phyloP scores from a whole-genome alignment of 805 yeast genomes.

The Wickerhamomyces alni region DNA sequence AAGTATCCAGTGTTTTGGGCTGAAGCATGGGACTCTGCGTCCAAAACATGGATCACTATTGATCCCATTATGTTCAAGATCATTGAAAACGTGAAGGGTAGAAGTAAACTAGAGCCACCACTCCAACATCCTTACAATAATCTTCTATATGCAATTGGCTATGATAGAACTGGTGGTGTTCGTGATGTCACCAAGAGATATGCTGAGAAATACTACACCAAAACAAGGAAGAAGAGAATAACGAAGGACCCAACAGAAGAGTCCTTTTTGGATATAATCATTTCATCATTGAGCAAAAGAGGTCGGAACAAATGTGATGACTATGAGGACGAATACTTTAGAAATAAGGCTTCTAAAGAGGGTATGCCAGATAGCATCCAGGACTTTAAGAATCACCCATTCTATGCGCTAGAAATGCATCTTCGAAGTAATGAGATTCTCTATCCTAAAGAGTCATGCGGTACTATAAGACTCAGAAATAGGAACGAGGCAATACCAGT shows the following conservation, averaged over 20 bases:
- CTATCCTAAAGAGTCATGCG: conserved; percentile 65
- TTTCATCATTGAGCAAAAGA: conserved; percentile 18
- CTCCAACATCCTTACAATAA: conserved; percentile 48
- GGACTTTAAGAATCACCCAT: conserved; percentile 84
- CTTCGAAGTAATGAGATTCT: conserved; percentile 67
- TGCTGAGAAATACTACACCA: conserved; percentile 62
- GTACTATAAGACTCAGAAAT: conserved; percentile 52
- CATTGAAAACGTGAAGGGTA: conserved; percentile 55
- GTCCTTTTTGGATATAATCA: conserved; percentile 52
- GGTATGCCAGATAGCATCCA: conserved; percentile 83
- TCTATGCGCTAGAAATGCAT: conserved; percentile 75
- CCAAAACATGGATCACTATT: conserved; percentile 73
- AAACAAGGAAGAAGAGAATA: conserved; percentile 67
- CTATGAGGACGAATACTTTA: conserved; percentile 56
- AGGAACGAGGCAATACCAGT: conserved; percentile 48
- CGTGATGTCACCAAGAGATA: conserved; percentile 86
- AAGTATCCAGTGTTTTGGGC: conserved; percentile 82
- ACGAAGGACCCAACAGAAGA: conserved; percentile 47
- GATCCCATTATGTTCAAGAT: conserved; percentile 68
- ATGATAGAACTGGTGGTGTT: conserved; percentile 55
- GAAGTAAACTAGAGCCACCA: conserved; percentile 70
- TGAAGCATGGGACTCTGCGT: conserved; percentile 82
- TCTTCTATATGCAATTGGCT: conserved; percentile 73
- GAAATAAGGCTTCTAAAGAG: conserved; percentile 59
- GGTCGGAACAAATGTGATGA: conserved; percentile 24